Conservation (phyloP, 805 yeast species). For the Sungouiozyma ichnusensis region DNA sequence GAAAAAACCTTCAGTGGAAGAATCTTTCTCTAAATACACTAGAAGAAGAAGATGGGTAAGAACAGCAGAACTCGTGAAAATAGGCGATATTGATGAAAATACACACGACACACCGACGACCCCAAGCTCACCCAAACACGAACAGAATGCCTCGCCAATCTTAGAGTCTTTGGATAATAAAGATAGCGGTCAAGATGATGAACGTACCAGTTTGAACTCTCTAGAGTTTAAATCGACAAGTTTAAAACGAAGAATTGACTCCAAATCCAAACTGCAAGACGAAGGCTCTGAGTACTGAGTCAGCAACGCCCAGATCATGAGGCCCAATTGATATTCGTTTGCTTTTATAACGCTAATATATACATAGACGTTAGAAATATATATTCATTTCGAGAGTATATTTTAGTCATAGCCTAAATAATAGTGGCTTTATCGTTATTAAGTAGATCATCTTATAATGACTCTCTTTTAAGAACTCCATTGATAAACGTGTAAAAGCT, state of each 20-base stretch:
- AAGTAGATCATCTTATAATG: no score
- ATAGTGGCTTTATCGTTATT: no score
- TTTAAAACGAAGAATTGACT: not conserved
- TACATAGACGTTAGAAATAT: no score
- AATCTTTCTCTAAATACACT: constrained; percentile 81
- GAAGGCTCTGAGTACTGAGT: no score
- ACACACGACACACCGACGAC: not conserved
- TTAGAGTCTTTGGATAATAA: not conserved
- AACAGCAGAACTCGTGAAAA: constrained; percentile 71
- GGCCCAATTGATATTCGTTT: no score
- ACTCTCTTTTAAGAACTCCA: no score
- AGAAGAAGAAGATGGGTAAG: constrained; percentile 94
- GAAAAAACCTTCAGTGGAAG: constrained; percentile 83
- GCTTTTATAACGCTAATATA: no score
- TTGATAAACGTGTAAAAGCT: not conserved
- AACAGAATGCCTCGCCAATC: not conserved
- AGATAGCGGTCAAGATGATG: no score
- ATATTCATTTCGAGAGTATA: no score
- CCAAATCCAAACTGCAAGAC: not conserved
- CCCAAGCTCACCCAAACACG: not conserved
- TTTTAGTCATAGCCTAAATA: no score
- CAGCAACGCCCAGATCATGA: no score
- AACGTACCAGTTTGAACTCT: no score
- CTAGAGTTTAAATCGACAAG: not conserved
- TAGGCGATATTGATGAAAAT: not conserved